Evolutionary conservation across 169 alveolate species (phyloP).

Genomic region (Plasmodium yoelii): DNA sequence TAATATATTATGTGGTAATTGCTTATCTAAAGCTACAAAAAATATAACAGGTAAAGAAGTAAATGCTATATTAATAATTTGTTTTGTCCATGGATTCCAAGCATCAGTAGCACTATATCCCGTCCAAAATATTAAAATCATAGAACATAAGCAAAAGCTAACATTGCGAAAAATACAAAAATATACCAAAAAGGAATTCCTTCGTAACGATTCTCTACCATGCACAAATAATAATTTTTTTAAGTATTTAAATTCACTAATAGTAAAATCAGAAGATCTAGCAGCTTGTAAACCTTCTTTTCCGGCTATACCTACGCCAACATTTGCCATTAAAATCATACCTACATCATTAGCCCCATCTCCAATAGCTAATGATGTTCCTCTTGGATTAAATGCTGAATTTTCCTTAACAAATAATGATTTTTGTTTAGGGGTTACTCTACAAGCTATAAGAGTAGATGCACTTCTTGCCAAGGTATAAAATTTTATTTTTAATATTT

Average conservation of each 20-base stretch:
- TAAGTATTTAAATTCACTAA: conserved; percentile 90
- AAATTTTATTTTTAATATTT: conserved; percentile 78
- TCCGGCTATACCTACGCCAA: conserved; percentile 98
- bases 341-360: conserved; percentile 99
- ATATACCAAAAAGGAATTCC: conserved; percentile 87
- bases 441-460: conserved; percentile 94
- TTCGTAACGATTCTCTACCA: conserved; percentile 89
- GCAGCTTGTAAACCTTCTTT: conserved; percentile 97
- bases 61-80: conserved; percentile 83
- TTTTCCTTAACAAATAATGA: conserved; percentile 95
- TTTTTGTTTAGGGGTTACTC: conserved; percentile 98
- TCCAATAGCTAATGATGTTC: conserved; percentile 94
- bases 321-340: conserved; percentile 98
- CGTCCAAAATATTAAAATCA: conserved; percentile 78
- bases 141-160: conserved; percentile 79
- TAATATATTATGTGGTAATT: conserved; percentile 84
- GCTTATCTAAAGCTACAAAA: conserved; percentile 86
- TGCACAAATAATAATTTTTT: conserved; percentile 90
- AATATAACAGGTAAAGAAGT: conserved; percentile 85
- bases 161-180: conserved; percentile 85
- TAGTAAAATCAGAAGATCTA: conserved; percentile 92
- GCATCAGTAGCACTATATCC: conserved; percentile 86
- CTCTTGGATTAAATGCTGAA: conserved; percentile 86
- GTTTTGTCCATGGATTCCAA: conserved; percentile 87
- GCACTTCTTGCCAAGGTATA: conserved; percentile 85